Conservation (phyloP, 2,329 filamentous ascomycete species). For the Zymoseptoria passerinii region DNA sequence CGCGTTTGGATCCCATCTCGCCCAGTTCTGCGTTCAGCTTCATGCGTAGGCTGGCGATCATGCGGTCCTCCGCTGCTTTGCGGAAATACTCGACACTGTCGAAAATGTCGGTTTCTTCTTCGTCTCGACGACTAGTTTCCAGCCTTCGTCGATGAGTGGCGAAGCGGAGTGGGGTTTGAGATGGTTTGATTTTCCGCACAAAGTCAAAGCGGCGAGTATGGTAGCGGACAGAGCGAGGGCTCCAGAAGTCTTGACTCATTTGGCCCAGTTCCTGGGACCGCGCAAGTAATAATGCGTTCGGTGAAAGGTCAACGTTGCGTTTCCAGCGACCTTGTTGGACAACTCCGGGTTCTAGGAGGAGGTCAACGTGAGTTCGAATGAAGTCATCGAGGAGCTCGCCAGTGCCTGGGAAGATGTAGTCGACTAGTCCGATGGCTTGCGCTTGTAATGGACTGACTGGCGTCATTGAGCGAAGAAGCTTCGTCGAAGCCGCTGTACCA, state of each 20-base stretch:
- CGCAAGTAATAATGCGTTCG: conserved; percentile 27
- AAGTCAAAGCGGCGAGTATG: conserved; percentile 35
- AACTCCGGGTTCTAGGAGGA: conserved; percentile 24
- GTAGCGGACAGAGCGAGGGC: conserved; percentile 31
- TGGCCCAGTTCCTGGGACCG: conserved; percentile 34
- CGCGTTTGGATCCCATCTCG: not conserved
- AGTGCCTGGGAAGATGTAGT: conserved; percentile 32
- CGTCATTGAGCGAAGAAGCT: conserved; percentile 32
- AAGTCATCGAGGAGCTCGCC: conserved; percentile 29
- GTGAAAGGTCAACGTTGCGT: conserved; percentile 28
- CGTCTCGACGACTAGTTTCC: conserved; percentile 21
- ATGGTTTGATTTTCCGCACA: conserved; percentile 34
- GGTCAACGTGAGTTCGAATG: conserved; percentile 30
- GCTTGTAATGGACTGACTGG: conserved; percentile 34
- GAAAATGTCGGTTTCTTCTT: conserved; percentile 33
- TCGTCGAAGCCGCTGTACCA: conserved; percentile 26
- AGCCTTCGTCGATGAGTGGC: conserved; percentile 30
- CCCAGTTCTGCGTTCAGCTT: conserved; percentile 10
- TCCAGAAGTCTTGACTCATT: conserved; percentile 40
- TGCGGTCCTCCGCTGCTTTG: conserved; percentile 8
- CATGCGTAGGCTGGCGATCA: conserved; percentile 11
- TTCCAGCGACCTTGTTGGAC: conserved; percentile 30
- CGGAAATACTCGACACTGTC: conserved; percentile 26
- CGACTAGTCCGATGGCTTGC: conserved; percentile 33
- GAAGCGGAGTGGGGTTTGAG: conserved; percentile 34